Conservation (phyloP, 2,329 filamentous ascomycete species). For the Diaporthe batatas region DNA sequence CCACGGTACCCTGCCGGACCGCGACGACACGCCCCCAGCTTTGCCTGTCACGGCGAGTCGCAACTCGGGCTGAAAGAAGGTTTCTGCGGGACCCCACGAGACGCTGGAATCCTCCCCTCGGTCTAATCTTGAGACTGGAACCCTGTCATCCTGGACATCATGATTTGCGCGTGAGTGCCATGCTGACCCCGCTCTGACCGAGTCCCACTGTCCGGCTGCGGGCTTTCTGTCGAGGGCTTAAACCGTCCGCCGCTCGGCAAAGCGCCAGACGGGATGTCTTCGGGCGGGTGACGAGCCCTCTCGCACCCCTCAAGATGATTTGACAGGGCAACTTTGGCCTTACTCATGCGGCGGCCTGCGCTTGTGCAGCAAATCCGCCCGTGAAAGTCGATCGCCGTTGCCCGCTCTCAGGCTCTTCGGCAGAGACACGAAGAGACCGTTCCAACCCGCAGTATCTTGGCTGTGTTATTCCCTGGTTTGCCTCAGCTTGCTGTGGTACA, state of each 20-base stretch:
- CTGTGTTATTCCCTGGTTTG: slow-evolving; percentile 3
- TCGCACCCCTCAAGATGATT: not conserved
- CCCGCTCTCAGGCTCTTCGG: not conserved
- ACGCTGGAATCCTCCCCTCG: slow-evolving; percentile 19
- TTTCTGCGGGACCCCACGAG: slow-evolving; percentile 32
- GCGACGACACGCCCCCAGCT: slow-evolving; percentile 21
- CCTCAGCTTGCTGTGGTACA: not conserved
- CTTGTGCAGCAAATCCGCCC: not conserved
- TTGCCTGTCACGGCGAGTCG: slow-evolving; percentile 28
- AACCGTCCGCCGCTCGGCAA: slow-evolving; percentile 17
- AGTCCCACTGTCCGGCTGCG: slow-evolving; percentile 18
- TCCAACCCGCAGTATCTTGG: slow-evolving; percentile 16
- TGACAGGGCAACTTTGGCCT: slow-evolving; percentile 2
- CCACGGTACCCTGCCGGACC: slow-evolving; percentile 24
- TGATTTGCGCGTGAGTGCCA: slow-evolving; percentile 27
- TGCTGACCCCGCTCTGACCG: slow-evolving; percentile 27
- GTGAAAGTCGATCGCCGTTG: not conserved
- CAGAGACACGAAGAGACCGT: slow-evolving; percentile 10
- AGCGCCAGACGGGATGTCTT: slow-evolving; percentile 4
- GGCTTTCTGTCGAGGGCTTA: slow-evolving; percentile 4
- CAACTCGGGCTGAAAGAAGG: slow-evolving; percentile 32
- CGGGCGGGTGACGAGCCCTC: slow-evolving; percentile 11
- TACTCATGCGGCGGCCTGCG: slow-evolving; percentile 7
- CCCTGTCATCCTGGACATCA: slow-evolving; percentile 33
- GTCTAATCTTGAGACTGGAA: slow-evolving; percentile 34